A percentile compares a stretch with the other conserved stretches of the same genome.
phyloP scores from a whole-genome alignment of 345 rosid species.

The Rhodomyrtus tomentosa region DNA sequence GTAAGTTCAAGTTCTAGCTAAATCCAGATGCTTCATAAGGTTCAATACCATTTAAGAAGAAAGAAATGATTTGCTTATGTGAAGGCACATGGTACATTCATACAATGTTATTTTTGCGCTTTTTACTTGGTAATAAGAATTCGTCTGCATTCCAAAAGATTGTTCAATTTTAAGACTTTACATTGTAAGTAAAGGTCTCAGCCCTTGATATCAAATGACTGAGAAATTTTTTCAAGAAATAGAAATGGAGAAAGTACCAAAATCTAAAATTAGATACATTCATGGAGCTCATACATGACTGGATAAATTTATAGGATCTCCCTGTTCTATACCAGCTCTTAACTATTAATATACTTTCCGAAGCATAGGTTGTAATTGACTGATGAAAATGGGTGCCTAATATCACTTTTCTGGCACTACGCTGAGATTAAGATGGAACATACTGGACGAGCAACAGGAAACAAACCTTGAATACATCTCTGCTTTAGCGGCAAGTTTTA shows the following conservation, averaged over 20 bases:
- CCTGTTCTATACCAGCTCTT: not conserved
- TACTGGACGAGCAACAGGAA: not conserved
- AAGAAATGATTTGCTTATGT: not conserved
- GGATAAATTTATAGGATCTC: not conserved
- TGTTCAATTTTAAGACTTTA: not conserved
- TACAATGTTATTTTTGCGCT: not conserved
- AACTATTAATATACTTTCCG: not conserved
- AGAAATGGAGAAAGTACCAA: not conserved
- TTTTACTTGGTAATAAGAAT: not conserved
- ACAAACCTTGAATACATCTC: slow-evolving; percentile 48
- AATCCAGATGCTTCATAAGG: not conserved
- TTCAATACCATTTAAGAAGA: not conserved
- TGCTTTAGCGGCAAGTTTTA: slow-evolving; percentile 62
- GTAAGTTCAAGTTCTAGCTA: not conserved
- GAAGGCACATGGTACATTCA: not conserved
- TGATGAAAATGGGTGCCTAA: not conserved
- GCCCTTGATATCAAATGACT: not conserved
- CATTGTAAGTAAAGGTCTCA: not conserved
- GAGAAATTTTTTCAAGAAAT: not conserved
- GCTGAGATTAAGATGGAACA: not conserved
- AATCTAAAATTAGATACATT: not conserved
- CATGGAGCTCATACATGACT: not conserved
- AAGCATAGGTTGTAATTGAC: not conserved
- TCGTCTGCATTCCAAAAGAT: not conserved
- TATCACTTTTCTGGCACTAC: not conserved